A percentile compares a stretch with the other conserved stretches of the same genome.
phyloP scores from a whole-genome alignment of 2,329 filamentous ascomycete genomes.

The Colletotrichum noveboracense region DNA sequence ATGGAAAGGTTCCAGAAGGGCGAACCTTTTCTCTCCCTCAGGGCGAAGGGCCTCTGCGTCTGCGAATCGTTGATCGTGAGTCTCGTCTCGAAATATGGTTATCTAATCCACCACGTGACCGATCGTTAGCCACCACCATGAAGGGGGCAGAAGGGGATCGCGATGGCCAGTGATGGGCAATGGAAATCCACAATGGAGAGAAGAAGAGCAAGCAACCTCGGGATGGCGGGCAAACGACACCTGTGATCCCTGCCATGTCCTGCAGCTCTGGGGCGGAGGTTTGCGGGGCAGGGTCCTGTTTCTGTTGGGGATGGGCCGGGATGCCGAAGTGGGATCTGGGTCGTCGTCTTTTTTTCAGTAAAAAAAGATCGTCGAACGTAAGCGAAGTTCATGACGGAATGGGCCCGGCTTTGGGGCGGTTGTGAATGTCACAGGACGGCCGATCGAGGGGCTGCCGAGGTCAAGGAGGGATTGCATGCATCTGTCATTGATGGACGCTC shows the following conservation, averaged over 20 bases:
- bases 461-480: background rate
- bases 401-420: background rate
- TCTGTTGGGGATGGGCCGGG: conserved; percentile 22
- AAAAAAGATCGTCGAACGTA: background rate
- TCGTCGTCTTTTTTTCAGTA: background rate
- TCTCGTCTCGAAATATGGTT: background rate
- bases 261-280: conserved; percentile 9
- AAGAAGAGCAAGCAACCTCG: background rate
- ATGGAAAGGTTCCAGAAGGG: conserved; percentile 14
- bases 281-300: conserved; percentile 22
- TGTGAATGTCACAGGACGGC: background rate
- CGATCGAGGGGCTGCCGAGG: conserved; percentile 6
- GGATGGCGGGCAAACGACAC: conserved; percentile 2
- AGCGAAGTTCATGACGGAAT: background rate
- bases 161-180: background rate
- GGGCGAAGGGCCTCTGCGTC: background rate
- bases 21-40: background rate
- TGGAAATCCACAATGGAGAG: background rate
- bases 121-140: background rate
- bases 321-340: conserved; percentile 14
- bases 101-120: background rate
- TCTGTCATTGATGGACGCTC: background rate
- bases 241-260: conserved; percentile 3
- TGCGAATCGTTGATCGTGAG: background rate
- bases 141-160: background rate